A percentile compares a stretch with the other conserved stretches of the same genome.
Conservation (phyloP, 306 rosid genomes). For the Notholithocarpus densiflorus region DNA sequence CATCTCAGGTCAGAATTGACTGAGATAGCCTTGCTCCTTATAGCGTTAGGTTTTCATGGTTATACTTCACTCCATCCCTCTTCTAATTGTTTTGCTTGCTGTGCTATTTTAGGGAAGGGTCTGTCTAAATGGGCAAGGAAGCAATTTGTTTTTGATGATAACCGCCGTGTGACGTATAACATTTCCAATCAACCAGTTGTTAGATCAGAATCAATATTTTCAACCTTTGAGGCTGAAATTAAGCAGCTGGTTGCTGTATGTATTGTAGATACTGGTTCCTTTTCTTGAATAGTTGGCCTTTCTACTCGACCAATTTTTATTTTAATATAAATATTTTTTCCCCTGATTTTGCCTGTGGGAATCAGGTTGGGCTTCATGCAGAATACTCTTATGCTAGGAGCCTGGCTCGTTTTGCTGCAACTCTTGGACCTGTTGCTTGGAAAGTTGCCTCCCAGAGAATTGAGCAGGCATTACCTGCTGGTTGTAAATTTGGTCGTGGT, state of each 20-base stretch:
- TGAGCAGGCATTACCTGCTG: conserved; percentile 81
- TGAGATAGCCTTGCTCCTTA: not conserved
- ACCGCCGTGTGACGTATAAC: conserved; percentile 82
- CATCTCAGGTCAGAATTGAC: not conserved
- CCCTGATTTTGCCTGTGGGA: not conserved
- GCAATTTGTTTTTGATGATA: conserved; percentile 53
- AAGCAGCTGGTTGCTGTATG: conserved; percentile 92
- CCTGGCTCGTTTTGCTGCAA: conserved; percentile 92
- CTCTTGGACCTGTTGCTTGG: conserved; percentile 92
- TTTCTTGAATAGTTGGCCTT: conserved; percentile 24
- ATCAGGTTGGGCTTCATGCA: conserved; percentile 97
- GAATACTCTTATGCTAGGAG: conserved; percentile 96
- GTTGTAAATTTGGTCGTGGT: conserved; percentile 87
- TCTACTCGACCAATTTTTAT: conserved; percentile 11
- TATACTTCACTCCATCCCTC: not conserved
- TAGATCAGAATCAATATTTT: conserved; percentile 69
- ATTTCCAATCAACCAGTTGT: conserved; percentile 43
- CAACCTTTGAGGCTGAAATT: conserved; percentile 80
- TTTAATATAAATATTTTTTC: not conserved
- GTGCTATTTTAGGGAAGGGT: conserved; percentile 59
- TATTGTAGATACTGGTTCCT: conserved; percentile 23
- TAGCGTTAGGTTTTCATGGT: not conserved
- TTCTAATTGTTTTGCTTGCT: conserved; percentile 31
- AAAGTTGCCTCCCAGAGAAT: conserved; percentile 85
- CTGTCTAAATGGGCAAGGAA: conserved; percentile 76